A percentile compares a stretch with the other conserved stretches of the same genome.
phyloP scores from a whole-genome alignment of 164 flowering plant genomes.

The Tetrastigma voinierianum region DNA sequence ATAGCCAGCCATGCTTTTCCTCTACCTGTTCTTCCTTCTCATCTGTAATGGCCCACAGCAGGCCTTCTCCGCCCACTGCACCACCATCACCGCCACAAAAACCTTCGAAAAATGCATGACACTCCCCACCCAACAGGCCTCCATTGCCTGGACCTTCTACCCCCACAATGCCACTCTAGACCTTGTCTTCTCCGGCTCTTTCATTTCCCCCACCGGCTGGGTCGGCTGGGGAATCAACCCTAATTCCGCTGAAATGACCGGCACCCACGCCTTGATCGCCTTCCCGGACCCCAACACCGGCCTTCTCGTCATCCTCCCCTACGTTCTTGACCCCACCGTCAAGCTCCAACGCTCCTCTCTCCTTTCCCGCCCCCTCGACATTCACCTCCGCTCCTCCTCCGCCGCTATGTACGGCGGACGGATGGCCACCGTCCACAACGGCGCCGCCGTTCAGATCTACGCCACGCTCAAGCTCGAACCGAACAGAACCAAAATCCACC shows the following conservation, averaged over 20 bases:
- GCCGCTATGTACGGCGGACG: slow-evolving; percentile 62
- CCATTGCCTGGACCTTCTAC: slow-evolving; percentile 85
- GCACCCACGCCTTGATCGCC: slow-evolving; percentile 73
- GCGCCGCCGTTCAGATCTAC: slow-evolving; percentile 64
- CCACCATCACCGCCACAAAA: slow-evolving; percentile 40
- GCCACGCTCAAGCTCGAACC: slow-evolving; percentile 58
- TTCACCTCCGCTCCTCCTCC: slow-evolving; percentile 69
- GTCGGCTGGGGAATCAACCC: slow-evolving; percentile 95
- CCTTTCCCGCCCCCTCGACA: slow-evolving; percentile 74
- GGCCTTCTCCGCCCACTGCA: slow-evolving; percentile 52
- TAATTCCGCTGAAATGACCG: slow-evolving; percentile 68
- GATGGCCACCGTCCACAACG: slow-evolving; percentile 62
- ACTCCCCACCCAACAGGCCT: slow-evolving; percentile 83
- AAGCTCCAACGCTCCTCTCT: slow-evolving; percentile 72
- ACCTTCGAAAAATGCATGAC: slow-evolving; percentile 69
- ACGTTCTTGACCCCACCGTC: slow-evolving; percentile 69
- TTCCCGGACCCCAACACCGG: slow-evolving; percentile 88
- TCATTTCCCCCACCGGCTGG: slow-evolving; percentile 98
- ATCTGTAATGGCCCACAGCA: slow-evolving; percentile 1
- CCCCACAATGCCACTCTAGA: slow-evolving; percentile 74
- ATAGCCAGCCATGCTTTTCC: background rate
- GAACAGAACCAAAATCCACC: slow-evolving; percentile 64
- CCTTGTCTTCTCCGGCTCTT: slow-evolving; percentile 71
- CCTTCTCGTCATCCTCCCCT: slow-evolving; percentile 64
- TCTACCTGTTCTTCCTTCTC: slow-evolving; percentile 7